Conservation (phyloP, 371 early-diverging fungal species). For the Lichtheimia ornata region DNA sequence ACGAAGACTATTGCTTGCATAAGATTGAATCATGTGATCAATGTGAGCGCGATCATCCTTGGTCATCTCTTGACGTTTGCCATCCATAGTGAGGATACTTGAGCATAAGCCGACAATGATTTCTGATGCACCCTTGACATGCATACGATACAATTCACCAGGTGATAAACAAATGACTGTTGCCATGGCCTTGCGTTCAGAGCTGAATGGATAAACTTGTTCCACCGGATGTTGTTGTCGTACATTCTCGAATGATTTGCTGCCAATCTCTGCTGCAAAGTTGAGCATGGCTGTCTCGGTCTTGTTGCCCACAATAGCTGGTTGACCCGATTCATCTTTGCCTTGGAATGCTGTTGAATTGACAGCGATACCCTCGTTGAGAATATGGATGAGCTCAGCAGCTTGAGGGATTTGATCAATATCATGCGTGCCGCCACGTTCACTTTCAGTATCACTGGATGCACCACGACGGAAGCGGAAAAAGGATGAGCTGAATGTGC, state of each 20-base stretch:
- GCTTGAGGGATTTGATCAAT: slow-evolving; percentile 33
- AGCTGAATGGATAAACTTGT: slow-evolving; percentile 78
- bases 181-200: slow-evolving; percentile 88
- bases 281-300: slow-evolving; percentile 87
- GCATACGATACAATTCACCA: slow-evolving; percentile 57
- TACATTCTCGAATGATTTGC: slow-evolving; percentile 45
- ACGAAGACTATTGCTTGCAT: slow-evolving; percentile 61
- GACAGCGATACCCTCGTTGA: slow-evolving; percentile 64
- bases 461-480: slow-evolving; percentile 38
- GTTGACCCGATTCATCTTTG: slow-evolving; percentile 54
- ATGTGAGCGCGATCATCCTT: slow-evolving; percentile 44
- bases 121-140: slow-evolving; percentile 90
- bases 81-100: slow-evolving; percentile 32
- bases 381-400: slow-evolving; percentile 22
- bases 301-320: slow-evolving; percentile 70
- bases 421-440: slow-evolving; percentile 68
- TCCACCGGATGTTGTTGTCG: slow-evolving; percentile 52
- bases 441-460: slow-evolving; percentile 8
- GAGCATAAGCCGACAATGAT: slow-evolving; percentile 61
- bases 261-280: slow-evolving; percentile 56
- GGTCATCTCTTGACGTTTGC: slow-evolving; percentile 48
- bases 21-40: slow-evolving; percentile 57
- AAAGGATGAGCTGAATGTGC: slow-evolving; percentile 51
- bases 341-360: slow-evolving; percentile 76
- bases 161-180: slow-evolving; percentile 62